These are phyloP conservation scores for Aspergillus melleus DNA, from an alignment of 2,329 filamentous ascomycete genomes.

Conservation along the genomic window DNA sequence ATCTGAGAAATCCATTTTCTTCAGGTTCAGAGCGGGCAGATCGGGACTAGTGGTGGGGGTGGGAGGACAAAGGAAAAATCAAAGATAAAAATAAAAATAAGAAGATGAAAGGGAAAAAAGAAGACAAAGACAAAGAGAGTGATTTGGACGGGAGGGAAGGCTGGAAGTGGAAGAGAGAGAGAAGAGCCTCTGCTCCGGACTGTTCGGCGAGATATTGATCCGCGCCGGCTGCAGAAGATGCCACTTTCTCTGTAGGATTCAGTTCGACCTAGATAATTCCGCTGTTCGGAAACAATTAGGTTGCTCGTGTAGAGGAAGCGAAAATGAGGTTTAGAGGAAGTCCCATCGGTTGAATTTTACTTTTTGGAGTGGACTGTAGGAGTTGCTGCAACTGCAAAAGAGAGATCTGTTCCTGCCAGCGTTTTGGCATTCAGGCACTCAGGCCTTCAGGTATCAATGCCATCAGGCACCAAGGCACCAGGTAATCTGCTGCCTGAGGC, in stretches of 20 bases:
- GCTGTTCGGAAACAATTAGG: too few species aligned
- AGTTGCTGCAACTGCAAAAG: neutral
- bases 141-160: too few species aligned
- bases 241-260: too few species aligned
- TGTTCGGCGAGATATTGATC: neutral
- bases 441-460: neutral
- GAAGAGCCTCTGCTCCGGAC: neutral
- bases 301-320: too few species aligned
- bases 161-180: too few species aligned
- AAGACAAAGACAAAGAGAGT: too few species aligned
- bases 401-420: too few species aligned
- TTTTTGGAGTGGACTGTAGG: neutral
- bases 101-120: neutral
- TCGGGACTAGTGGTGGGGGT: neutral
- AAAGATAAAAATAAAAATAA: too few species aligned
- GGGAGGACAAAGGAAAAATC: neutral
- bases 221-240: constrained; percentile 8
- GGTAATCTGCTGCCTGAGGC: constrained; percentile 31
- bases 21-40: neutral
- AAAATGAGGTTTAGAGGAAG: too few species aligned
- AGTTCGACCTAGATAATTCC: too few species aligned
- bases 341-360: neutral
- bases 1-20: neutral
- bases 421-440: neutral
- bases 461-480: neutral